Conservation (phyloP, 331 rosid species). For the Acacia concinna region DNA sequence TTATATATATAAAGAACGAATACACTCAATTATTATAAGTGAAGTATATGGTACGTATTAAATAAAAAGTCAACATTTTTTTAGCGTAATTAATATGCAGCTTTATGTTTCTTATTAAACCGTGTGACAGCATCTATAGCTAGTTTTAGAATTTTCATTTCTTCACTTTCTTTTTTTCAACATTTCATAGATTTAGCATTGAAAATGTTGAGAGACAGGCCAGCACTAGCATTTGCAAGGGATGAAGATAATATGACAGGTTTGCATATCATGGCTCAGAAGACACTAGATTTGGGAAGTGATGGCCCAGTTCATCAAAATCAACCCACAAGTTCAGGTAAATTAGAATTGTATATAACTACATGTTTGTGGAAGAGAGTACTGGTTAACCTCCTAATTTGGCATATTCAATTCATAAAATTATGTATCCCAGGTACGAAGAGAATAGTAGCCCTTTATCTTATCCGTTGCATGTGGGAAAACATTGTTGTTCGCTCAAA, state of each 20-base stretch:
- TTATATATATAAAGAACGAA: not conserved
- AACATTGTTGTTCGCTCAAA: not conserved
- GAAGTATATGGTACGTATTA: not conserved
- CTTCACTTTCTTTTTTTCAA: not conserved
- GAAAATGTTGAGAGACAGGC: constrained; percentile 9
- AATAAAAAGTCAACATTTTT: not conserved
- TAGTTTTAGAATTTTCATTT: not conserved
- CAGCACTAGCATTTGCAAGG: constrained; percentile 18
- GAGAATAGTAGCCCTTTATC: not conserved
- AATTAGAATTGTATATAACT: not conserved
- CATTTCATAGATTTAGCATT: constrained; percentile 39
- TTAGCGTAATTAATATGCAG: not conserved
- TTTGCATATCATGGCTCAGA: constrained; percentile 44
- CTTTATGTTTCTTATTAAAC: not conserved
- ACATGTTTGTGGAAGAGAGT: no score
- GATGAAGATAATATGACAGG: constrained; percentile 21
- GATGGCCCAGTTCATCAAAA: not conserved
- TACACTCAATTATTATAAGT: not conserved
- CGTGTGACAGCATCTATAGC: not conserved
- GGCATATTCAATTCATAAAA: not conserved
- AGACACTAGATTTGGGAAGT: not conserved
- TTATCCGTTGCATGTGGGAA: constrained; percentile 26
- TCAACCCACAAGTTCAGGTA: not conserved
- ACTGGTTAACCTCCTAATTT: not conserved
- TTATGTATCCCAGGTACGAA: not conserved